Evolutionary conservation across 2,329 filamentous ascomycete species (phyloP), one percentile per base, ranked within the genome.

Genomic region (Cercospora nicotianae): DNA sequence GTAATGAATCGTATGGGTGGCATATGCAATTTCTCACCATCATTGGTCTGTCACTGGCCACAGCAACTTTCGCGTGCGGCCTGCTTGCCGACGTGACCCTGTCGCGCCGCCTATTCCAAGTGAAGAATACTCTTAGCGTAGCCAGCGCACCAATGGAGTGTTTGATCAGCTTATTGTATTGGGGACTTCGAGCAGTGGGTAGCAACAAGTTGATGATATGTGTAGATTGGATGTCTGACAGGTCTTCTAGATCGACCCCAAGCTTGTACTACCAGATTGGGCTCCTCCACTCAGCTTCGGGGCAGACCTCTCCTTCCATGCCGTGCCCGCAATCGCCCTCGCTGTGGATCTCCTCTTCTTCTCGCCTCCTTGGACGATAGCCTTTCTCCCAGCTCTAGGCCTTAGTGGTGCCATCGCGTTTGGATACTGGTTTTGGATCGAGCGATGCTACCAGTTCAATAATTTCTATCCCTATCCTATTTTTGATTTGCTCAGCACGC

Each of bases 401-500:
- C 75, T 91, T 28, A 88, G 87, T 70, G 84, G 85, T 12, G 76
- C 72, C 1, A 79, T 92, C 53, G 90, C 89, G 0, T 87, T 91
- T 69, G 77, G 80, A 2, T 94, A 94, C 78, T 94, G 90, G 90
- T 85, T 86, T 70, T 94, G 91, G 91, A 86, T 93, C 26, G 90
- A 93, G 79, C 83, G 87, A 26, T 93, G 90, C 80, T 91, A 87
- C 73, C 83, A 83, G 55, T 82, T 86, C 67, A 93, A 93, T 73
- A 87, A 89, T 64, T 89, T 85, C 73, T 96, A 96, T 73, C 93
- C 93, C 0, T 97, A 97, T 78, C 93, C 94, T 1, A 85, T 97
- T 28, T 94, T 97, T 71, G 89, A 84, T 8, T 77, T 91, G 55
- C 81, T 96, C 51, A 85, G 83, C 60, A 90, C 88, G 0, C 77